Percentiles rank a stretch among this genome's conserved stretches.
phyloP scores from a whole-genome alignment of 1,139 yeast genomes.

The Saccharomycopsis crataegensis region DNA sequence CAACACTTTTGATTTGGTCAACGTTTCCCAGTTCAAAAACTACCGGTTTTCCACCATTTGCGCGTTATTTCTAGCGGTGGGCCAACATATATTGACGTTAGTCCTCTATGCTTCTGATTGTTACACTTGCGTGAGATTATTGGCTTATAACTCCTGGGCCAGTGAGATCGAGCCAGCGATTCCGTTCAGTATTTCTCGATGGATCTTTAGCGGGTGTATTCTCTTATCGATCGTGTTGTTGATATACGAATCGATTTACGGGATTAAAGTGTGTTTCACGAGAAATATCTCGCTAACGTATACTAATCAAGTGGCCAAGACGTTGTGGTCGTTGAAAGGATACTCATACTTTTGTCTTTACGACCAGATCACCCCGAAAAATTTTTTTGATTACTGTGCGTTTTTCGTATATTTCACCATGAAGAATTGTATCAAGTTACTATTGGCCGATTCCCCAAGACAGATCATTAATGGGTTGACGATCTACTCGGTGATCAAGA shows the following conservation, averaged over 20 bases:
- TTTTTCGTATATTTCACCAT: slow-evolving; percentile 62
- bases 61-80: slow-evolving; percentile 47
- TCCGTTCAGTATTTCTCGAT: slow-evolving; percentile 59
- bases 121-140: slow-evolving; percentile 68
- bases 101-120: slow-evolving; percentile 66
- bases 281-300: slow-evolving; percentile 65
- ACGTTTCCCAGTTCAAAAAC: slow-evolving; percentile 45
- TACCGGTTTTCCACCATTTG: slow-evolving; percentile 44
- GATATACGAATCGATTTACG: slow-evolving; percentile 52
- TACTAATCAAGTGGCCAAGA: slow-evolving; percentile 58
- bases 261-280: slow-evolving; percentile 50
- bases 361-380: slow-evolving; percentile 57
- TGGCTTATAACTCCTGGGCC: slow-evolving; percentile 75
- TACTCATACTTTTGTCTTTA: slow-evolving; percentile 70
- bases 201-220: slow-evolving; percentile 83
- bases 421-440: slow-evolving; percentile 53
- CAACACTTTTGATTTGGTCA: slow-evolving; percentile 32
- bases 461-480: slow-evolving; percentile 80
- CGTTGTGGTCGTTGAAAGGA: slow-evolving; percentile 45
- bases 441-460: slow-evolving; percentile 83
- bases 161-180: slow-evolving; percentile 46
- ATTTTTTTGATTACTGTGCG: slow-evolving; percentile 59
- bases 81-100: slow-evolving; percentile 44
- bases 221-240: slow-evolving; percentile 60
- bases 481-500: slow-evolving; percentile 43